A percentile compares a stretch with the other conserved stretches of the same genome.
phyloP scores from a whole-genome alignment of 1,139 yeast genomes.

The Saccharomycopsis hybrid region DNA sequence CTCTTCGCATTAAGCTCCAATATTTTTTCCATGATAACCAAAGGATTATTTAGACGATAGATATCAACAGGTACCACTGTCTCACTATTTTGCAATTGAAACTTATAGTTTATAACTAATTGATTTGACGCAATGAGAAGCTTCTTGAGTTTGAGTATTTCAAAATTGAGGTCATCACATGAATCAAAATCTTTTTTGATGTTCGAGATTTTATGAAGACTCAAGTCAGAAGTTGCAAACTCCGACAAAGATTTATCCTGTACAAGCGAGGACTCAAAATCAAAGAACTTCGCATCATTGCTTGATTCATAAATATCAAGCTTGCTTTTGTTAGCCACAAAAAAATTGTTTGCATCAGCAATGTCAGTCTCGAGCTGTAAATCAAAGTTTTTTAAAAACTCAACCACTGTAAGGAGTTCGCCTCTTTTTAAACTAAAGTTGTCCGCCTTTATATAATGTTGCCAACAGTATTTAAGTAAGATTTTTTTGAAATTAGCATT shows the following conservation, averaged over 20 bases:
- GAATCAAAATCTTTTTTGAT: slow-evolving; percentile 9
- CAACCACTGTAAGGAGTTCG: slow-evolving; percentile 11
- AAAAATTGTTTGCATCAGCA: slow-evolving; percentile 16
- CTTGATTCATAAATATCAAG: slow-evolving; percentile 14
- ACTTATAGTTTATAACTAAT: slow-evolving; percentile 16
- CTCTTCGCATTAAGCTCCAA: slow-evolving; percentile 41
- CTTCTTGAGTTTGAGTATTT: slow-evolving; percentile 17
- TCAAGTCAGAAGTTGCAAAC: background rate
- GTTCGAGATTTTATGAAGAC: background rate
- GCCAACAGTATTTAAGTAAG: slow-evolving; percentile 18
- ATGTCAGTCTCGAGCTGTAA: slow-evolving; percentile 16
- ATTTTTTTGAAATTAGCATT: slow-evolving; percentile 16
- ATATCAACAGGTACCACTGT: slow-evolving; percentile 12
- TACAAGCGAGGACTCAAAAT: slow-evolving; percentile 16
- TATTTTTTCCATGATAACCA: slow-evolving; percentile 24
- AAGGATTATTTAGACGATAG: slow-evolving; percentile 17
- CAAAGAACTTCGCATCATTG: slow-evolving; percentile 10
- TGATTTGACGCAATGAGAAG: slow-evolving; percentile 17
- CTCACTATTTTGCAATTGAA: background rate
- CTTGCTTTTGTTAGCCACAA: slow-evolving; percentile 6
- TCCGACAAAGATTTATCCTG: slow-evolving; percentile 8
- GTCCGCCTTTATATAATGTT: slow-evolving; percentile 14
- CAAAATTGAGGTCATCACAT: slow-evolving; percentile 18
- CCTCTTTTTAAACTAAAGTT: slow-evolving; percentile 17
- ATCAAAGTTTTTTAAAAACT: slow-evolving; percentile 16